phyloP scores from a whole-genome alignment of 176 grass and related monocot genomes.

The Luzula sylvatica region DNA sequence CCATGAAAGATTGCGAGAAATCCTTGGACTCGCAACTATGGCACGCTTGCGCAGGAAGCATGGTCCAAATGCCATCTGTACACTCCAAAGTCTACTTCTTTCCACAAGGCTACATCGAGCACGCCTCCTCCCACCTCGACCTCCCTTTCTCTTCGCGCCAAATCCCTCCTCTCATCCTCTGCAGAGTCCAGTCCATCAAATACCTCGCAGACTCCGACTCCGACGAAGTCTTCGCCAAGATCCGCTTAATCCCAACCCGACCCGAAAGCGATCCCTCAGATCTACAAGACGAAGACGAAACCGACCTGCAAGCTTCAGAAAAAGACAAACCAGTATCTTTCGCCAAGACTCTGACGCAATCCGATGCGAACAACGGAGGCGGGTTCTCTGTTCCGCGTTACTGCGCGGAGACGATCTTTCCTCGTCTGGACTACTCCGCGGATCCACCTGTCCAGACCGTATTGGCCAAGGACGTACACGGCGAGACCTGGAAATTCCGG shows the following conservation, averaged over 20 bases:
- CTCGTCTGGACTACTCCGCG: slow-evolving; percentile 48
- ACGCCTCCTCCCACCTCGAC: slow-evolving; percentile 36
- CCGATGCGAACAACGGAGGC: slow-evolving; percentile 86
- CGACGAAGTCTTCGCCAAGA: slow-evolving; percentile 69
- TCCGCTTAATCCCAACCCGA: slow-evolving; percentile 45
- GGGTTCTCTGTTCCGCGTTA: slow-evolving; percentile 84
- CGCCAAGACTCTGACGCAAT: slow-evolving; percentile 88
- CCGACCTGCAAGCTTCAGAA: slow-evolving; percentile 4
- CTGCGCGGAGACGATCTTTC: slow-evolving; percentile 88
- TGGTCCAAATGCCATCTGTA: slow-evolving; percentile 78
- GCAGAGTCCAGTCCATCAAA: slow-evolving; percentile 50
- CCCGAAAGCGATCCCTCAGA: slow-evolving; percentile 18
- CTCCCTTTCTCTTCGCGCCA: neutral
- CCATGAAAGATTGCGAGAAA: slow-evolving; percentile 15
- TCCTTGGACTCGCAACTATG: slow-evolving; percentile 75
- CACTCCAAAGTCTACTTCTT: slow-evolving; percentile 86
- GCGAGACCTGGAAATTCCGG: slow-evolving; percentile 70
- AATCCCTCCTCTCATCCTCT: slow-evolving; percentile 40
- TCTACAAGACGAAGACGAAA: slow-evolving; percentile 19
- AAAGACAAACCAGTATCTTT: slow-evolving; percentile 52
- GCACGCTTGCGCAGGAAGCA: slow-evolving; percentile 77
- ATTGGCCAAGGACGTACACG: slow-evolving; percentile 60
- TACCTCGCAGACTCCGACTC: slow-evolving; percentile 54
- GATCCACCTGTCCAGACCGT: slow-evolving; percentile 59
- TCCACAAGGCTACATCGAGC: slow-evolving; percentile 96